Conservation (phyloP, 2,329 filamentous ascomycete species). For the Hypomyces rosellus region DNA sequence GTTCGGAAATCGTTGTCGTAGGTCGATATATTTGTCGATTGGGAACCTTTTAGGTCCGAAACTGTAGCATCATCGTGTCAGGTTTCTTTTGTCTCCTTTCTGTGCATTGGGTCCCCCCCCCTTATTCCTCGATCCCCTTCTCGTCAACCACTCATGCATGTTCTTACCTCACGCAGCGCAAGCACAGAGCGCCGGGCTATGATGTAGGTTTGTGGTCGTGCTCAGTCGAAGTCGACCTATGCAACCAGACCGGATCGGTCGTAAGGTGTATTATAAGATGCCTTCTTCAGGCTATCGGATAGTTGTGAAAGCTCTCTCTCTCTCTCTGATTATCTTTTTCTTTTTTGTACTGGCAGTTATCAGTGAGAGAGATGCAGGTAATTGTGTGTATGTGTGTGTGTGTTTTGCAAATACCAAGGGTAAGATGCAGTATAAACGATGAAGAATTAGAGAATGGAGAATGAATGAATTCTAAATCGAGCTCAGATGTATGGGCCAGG, state of each 20-base stretch:
- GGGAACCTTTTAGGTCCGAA: slow-evolving; percentile 45
- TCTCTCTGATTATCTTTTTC: slow-evolving; percentile 10
- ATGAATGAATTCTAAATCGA: slow-evolving; percentile 19
- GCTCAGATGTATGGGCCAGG: slow-evolving; percentile 18
- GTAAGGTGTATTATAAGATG: slow-evolving; percentile 16
- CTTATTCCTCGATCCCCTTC: no score
- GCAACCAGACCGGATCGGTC: slow-evolving; percentile 13
- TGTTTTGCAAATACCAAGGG: slow-evolving; percentile 6
- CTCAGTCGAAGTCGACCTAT: slow-evolving; percentile 44
- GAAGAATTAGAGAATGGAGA: slow-evolving; percentile 11
- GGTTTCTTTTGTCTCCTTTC: background rate
- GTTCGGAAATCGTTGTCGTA: slow-evolving; percentile 56
- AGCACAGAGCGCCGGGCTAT: slow-evolving; percentile 73
- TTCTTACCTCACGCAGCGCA: slow-evolving; percentile 73
- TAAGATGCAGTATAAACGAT: slow-evolving; percentile 10
- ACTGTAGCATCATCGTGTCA: slow-evolving; percentile 22
- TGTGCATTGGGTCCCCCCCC: no score
- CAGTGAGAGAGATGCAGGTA: background rate
- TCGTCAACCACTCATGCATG: background rate
- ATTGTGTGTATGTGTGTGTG: background rate
- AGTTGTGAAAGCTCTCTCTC: slow-evolving; percentile 15
- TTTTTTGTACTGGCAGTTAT: background rate
- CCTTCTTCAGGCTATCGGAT: slow-evolving; percentile 28
- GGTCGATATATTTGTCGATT: slow-evolving; percentile 43
- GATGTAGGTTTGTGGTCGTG: slow-evolving; percentile 32